Evolutionary conservation across 345 rosid species (phyloP).

Genomic region (Salix exigua): DNA sequence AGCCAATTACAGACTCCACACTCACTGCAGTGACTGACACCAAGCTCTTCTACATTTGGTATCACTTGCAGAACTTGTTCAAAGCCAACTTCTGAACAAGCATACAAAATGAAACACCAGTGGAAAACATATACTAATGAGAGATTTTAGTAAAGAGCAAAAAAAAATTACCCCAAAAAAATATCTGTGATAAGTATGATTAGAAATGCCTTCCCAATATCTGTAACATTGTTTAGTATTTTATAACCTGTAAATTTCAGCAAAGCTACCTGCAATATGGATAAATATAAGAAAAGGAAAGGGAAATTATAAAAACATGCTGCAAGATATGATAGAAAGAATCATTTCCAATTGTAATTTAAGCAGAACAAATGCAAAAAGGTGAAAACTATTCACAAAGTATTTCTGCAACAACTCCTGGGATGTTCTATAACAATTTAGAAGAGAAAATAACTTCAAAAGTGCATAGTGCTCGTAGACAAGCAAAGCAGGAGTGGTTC

Average conservation of each 20-base stretch:
- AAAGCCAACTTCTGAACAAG: background rate
- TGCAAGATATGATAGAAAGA: background rate
- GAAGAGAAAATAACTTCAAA: background rate
- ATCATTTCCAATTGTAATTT: background rate
- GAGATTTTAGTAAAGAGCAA: background rate
- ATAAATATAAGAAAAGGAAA: constrained; percentile 3
- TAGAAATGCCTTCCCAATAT: constrained; percentile 85
- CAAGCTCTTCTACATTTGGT: background rate
- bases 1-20: background rate
- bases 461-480: background rate
- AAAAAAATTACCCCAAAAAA: constrained; percentile 67
- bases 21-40: background rate
- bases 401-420: background rate
- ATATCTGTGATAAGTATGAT: constrained; percentile 76
- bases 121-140: background rate
- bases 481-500: background rate
- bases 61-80: background rate
- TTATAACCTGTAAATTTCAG: constrained; percentile 91
- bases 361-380: background rate
- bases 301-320: background rate
- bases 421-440: background rate
- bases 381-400: background rate
- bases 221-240: constrained; percentile 70
- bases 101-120: background rate
- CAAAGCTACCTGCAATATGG: constrained; percentile 71